Conservation (phyloP, 371 early-diverging fungal species). For the Saksenaea oblongispora region DNA sequence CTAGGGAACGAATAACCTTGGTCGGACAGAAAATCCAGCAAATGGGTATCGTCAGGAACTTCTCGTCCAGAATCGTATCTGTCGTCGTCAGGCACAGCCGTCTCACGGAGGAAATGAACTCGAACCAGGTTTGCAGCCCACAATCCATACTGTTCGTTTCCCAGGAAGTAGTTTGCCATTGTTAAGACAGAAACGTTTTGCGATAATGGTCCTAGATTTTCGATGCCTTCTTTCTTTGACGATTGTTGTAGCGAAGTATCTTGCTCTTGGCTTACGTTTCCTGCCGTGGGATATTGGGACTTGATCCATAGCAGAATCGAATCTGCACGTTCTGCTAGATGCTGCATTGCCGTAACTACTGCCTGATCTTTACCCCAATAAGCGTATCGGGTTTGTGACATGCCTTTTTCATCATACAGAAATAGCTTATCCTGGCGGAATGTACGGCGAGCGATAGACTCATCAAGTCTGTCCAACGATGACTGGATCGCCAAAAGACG, state of each 20-base stretch:
- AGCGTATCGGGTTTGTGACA: constrained; percentile 54
- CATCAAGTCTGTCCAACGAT: constrained; percentile 65
- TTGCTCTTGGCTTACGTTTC: background rate
- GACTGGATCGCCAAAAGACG: constrained; percentile 67
- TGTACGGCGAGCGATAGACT: constrained; percentile 57
- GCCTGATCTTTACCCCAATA: constrained; percentile 61
- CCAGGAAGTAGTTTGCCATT: constrained; percentile 61
- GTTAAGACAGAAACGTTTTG: constrained; percentile 64
- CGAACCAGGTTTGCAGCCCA: constrained; percentile 67
- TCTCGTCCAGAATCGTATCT: constrained; percentile 48
- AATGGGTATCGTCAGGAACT: constrained; percentile 53
- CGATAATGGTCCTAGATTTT: constrained; percentile 41
- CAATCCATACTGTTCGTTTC: constrained; percentile 58
- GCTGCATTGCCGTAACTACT: constrained; percentile 28
- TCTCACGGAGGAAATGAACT: constrained; percentile 53
- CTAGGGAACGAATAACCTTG: constrained; percentile 70
- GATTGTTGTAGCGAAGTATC: background rate
- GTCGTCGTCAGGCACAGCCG: constrained; percentile 56
- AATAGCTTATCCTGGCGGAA: constrained; percentile 59
- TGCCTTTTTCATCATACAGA: constrained; percentile 56
- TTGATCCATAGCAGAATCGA: constrained; percentile 33
- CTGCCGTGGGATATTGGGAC: constrained; percentile 20
- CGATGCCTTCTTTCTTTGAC: constrained; percentile 4
- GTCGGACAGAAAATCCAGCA: constrained; percentile 61
- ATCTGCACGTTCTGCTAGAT: constrained; percentile 46